These are phyloP conservation scores for Yamadazyma dendronema DNA, from an alignment of 1,139 yeast genomes.

Conservation along the genomic window DNA sequence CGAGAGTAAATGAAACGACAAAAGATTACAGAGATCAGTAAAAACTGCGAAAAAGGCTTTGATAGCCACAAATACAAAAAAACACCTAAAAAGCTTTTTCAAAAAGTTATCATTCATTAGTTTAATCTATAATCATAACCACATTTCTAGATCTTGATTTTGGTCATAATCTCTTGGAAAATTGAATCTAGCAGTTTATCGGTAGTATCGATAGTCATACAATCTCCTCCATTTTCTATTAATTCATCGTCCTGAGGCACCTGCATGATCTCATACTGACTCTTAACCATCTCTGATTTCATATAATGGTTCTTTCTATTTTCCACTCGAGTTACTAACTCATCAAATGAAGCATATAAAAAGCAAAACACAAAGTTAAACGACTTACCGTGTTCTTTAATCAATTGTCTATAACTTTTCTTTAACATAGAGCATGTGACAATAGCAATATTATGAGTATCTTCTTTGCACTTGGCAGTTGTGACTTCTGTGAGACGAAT, in stretches of 20 bases:
- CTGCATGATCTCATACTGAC: conserved; percentile 75
- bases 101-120: neutral
- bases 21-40: too few species aligned
- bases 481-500: conserved; percentile 45
- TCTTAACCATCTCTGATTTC: conserved; percentile 79
- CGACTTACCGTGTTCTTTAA: conserved; percentile 29
- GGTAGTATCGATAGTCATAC: conserved; percentile 38
- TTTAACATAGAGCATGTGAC: conserved; percentile 88
- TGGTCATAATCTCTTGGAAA: conserved; percentile 13
- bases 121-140: neutral
- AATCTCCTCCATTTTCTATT: conserved; percentile 36
- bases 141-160: neutral
- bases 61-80: neutral
- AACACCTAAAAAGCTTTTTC: neutral
- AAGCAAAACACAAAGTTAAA: conserved; percentile 59
- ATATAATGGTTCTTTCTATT: conserved; percentile 74
- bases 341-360: conserved; percentile 62
- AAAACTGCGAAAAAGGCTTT: neutral
- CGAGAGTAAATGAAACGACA: too few species aligned
- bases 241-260: conserved; percentile 53
- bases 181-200: conserved; percentile 39
- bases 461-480: conserved; percentile 30
- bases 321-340: conserved; percentile 57
- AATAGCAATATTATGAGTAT: conserved; percentile 36
- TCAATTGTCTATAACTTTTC: conserved; percentile 61